Conservation (phyloP, 2,329 filamentous ascomycete genomes). For the Botrytis fragariae region DNA sequence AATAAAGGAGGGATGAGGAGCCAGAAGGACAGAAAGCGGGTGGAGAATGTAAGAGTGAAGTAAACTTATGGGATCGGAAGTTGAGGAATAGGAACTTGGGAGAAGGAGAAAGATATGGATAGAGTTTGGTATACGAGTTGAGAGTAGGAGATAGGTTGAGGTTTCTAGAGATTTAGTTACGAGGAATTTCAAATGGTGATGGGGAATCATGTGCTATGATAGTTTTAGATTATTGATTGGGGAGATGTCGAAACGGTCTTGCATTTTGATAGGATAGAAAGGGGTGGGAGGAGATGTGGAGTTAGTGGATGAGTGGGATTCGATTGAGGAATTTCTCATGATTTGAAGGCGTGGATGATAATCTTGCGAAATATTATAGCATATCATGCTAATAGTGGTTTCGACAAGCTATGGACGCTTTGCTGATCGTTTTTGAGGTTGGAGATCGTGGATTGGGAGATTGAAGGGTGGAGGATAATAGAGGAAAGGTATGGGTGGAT, state of each 20-base stretch:
- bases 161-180: neutral
- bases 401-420: neutral
- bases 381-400: neutral
- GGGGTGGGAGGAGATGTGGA: neutral
- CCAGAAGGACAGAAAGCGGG: no score
- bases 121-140: fast-evolving
- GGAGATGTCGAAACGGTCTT: no score
- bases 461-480: neutral
- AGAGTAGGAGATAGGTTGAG: neutral
- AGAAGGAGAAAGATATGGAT: neutral
- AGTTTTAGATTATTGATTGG: no score
- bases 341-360: neutral
- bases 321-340: neutral
- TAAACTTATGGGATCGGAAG: no score
- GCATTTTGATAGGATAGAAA: no score
- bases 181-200: neutral
- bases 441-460: neutral
- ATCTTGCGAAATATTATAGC: no score
- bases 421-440: neutral
- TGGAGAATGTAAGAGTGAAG: no score
- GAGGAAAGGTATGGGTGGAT: neutral
- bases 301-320: neutral
- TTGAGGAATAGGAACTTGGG: no score
- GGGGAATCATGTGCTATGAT: neutral
- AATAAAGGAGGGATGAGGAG: no score